These are phyloP conservation scores for Nicotiana sylvestris DNA, from an alignment of 257 asterid genomes.

Conservation along the genomic window DNA sequence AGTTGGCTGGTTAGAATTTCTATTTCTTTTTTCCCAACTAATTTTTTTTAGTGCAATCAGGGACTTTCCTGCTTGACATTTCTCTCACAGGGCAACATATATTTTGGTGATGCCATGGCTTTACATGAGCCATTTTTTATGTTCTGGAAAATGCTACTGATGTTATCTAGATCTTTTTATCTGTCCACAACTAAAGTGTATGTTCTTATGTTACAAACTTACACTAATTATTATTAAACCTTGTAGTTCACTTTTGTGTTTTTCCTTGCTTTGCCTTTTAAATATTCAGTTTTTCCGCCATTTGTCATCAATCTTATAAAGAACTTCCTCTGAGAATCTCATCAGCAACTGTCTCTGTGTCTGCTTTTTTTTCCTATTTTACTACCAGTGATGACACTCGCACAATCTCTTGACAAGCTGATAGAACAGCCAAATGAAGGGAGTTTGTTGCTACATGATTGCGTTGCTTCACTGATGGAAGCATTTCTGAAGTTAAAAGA, in stretches of 20 bases:
- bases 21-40: neutral
- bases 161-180: neutral
- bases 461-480: slow-evolving; percentile 29
- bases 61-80: neutral
- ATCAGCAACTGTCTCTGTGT: neutral
- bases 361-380: neutral
- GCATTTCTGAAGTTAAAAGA: slow-evolving; percentile 26
- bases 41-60: neutral
- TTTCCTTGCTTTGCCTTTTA: neutral
- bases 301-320: neutral
- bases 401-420: slow-evolving; percentile 27
- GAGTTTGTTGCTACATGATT: slow-evolving; percentile 17
- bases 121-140: neutral
- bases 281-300: neutral
- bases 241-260: neutral
- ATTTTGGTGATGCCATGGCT: neutral
- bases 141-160: neutral
- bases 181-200: neutral
- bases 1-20: slow-evolving; percentile 33
- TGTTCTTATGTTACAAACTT: neutral
- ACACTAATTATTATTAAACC: neutral
- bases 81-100: neutral
- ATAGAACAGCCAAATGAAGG: slow-evolving; percentile 14
- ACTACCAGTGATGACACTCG: slow-evolving; percentile 32
- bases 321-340: slow-evolving; percentile 6